Base-by-base conservation (phyloP, 2,329 filamentous ascomycete species). In the Trichoderma sp. region DNA sequence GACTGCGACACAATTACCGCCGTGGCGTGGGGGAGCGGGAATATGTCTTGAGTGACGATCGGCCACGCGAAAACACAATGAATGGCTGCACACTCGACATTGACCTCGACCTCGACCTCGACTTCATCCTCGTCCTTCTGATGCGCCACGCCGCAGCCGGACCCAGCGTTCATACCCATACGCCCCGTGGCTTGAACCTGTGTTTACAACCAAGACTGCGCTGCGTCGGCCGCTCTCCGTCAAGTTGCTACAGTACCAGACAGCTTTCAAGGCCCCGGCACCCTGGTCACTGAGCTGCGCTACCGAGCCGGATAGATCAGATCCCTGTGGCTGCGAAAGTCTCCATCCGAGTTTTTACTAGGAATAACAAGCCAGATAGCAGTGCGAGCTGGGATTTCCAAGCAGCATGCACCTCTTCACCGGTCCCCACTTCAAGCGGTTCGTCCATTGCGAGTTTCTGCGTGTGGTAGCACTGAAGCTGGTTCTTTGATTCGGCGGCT, bases 401-500 rank as follows among this genome's bases (percentile, higher is more conserved):
- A 26, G 26, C 51, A 30, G 51, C 59, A 68, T 58, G 58, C 55
- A 66, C 56, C 49, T 59, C 63, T n/a, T 74, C 73, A 75, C 73
- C 73, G 73, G 72, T 74, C 72, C 70, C 73, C 68, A 72, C 69
- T 54, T 32, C 49, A 58, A 54, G 49, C 68, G 28, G 58, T 69
- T 66, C 56, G 18, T 56, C 46, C 56, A 64, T 46, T 65, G 64
- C n/a, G 55, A 63, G 39, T 49, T 59, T 52, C 52, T 21, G 30
- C 51, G 69, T 68, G 69, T 68, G 69, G 69, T 70, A 59, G 34
- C 69, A 70, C 69, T 54, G 55, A 43, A 30, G 32, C n/a, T 59
- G 60, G 46, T 46, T 54, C 56, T 30, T 43, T 60, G 68, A 24
- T 59, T 43, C 58, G 43, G 26, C 49, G 28, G 21, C 16, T 24